Base-by-base conservation (phyloP, 148 eudicot genomes). In the Euryodendron excelsum region DNA sequence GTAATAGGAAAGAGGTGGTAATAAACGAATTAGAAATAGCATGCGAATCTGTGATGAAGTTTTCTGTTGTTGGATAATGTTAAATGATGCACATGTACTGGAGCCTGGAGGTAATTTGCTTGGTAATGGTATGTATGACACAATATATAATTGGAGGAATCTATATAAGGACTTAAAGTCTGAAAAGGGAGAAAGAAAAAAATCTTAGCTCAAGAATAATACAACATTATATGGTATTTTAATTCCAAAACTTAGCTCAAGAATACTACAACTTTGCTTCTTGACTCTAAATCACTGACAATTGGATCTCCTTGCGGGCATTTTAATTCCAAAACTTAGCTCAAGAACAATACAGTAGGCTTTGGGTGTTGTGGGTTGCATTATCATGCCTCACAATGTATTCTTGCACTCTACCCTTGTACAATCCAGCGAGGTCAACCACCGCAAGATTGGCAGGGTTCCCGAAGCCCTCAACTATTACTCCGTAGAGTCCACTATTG, bases 361-460 rank as follows among this genome's bases (percentile, higher is more conserved):
- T 14, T 98, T 96, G 65, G 99, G 96, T 63, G 93, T 96, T 34
- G 98, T 96, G 36, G 99, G 99, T 50, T 96, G 98, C 89, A 89
- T 96, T 72, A 93, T 96, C 68, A 96, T 93, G 99, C 99, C 99
- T 44, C 99, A 96, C 82, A 96, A 96, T 67, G 98, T 96, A 27
- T 96, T 93, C 85, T 75, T 96, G 76, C 99, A 96, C 77, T 96
- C 99, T 25, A 98, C 99, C 48, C 91, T 96, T 18, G 99, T 96
- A 15, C 99, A 93, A 66, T 96, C 99, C 0, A 80, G 99, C 81
- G 96, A 96, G 5, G 48, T 96, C 41, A 98, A 96, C 80, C 90
- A 70, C 55, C 77, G 63, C 56, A 96, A 92, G 84, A 81, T 84
- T 77, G 97, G 93, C 50, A 79, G 91, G 25, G 91, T 96, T 34